Evolutionary conservation across 495 filamentous ascomycete genomes (phyloP), one percentile per base, ranked within the genome.

Genomic region (Pseudoneurospora amorphoporcata): DNA sequence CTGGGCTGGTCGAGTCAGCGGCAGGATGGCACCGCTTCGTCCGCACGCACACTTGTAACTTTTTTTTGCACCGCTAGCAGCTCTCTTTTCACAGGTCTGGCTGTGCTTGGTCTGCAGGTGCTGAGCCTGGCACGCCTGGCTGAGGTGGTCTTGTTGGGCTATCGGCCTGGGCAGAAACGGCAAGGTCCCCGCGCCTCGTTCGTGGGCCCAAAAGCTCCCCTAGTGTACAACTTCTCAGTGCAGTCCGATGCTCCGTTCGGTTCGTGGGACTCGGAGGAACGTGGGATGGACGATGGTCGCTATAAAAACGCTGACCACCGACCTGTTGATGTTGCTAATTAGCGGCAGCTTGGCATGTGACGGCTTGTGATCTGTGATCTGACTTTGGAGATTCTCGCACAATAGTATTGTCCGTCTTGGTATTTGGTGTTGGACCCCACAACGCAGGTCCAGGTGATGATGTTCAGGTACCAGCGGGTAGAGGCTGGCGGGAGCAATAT

Each of bases 271-370:
- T 23, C 53, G 53, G 14, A 61, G 53, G 29, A 32, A 61, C 29
- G 53, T 61, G 53, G 53, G 53, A 61, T 23, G 53, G 53, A 61
- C 53, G 23, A 61, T 35, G 29, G 53, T 10, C 7, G 53, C 29
- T 61, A 35, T 35, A 35, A 61, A 35, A 58, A 58, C 5, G 23
- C 23, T 3, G 23, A 32, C 32, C 68, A 39, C 1, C 19, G 42
- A 47, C 42, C 29, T 39, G 16, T 35, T n/a, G 38, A 29, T 40
- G 47, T 19, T 32, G 10, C 68, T 35, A 70, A 73, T 70, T 80
- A 77, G 77, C 71, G 74, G 73, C 75, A 69, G 45, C 79, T 79
- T 80, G 77, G 79, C 77, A 73, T 75, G 77, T 74, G 74, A 74
- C 72, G 68, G 47, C 47, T 19, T 58, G 47, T 61, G 53, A 35